Conservation (phyloP, 371 early-diverging fungal genomes). For the Entomophthora muscae region DNA sequence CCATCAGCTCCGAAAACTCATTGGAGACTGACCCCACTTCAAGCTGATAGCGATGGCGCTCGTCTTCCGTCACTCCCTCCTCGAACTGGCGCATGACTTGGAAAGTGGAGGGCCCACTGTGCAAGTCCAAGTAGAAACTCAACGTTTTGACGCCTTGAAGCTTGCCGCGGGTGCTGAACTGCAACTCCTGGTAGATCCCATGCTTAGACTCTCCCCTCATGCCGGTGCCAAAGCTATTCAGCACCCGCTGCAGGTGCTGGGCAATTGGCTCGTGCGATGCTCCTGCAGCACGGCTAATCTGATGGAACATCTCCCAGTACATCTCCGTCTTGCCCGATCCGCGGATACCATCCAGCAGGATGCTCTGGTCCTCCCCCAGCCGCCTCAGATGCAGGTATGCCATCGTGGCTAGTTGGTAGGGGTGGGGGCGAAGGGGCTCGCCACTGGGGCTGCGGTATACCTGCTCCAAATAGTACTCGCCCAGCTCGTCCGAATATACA, state of each 20-base stretch:
- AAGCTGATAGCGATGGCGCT: slow-evolving; percentile 13
- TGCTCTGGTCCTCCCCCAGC: slow-evolving; percentile 58
- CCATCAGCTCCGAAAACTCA: slow-evolving; percentile 32
- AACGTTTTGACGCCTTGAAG: slow-evolving; percentile 70
- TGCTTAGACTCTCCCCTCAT: no score
- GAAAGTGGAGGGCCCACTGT: slow-evolving; percentile 45
- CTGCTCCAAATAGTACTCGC: not conserved
- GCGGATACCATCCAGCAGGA: slow-evolving; percentile 41
- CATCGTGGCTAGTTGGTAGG: slow-evolving; percentile 55
- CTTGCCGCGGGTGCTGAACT: slow-evolving; percentile 75
- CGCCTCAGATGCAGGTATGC: slow-evolving; percentile 66
- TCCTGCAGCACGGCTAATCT: slow-evolving; percentile 44
- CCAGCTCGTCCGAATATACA: no score
- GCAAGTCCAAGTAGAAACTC: slow-evolving; percentile 8
- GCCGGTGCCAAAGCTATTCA: not conserved
- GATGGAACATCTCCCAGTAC: slow-evolving; percentile 39
- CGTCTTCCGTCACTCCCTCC: slow-evolving; percentile 25
- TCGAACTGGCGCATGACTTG: slow-evolving; percentile 72
- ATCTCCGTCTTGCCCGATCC: slow-evolving; percentile 68
- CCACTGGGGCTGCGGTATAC: not conserved
- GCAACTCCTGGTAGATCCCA: slow-evolving; percentile 65
- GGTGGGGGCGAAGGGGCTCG: slow-evolving; percentile 38
- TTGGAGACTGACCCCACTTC: slow-evolving; percentile 8
- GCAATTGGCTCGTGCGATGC: not conserved
- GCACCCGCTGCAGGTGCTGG: no score